Conservation (phyloP, 2,329 filamentous ascomycete species). For the Hypoxylon sp. region DNA sequence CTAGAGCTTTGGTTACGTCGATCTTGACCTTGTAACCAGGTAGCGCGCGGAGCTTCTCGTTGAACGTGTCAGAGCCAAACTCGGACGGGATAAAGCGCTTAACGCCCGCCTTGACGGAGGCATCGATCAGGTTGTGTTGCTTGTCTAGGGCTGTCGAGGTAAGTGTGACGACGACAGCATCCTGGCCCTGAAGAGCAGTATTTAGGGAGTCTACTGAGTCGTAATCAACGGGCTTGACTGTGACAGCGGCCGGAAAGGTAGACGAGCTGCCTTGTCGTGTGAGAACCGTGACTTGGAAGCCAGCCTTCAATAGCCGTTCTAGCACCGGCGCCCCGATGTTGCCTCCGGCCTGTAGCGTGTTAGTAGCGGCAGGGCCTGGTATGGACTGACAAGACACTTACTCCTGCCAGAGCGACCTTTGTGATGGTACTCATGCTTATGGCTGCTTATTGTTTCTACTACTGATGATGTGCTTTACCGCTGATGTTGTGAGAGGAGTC, state of each 20-base stretch:
- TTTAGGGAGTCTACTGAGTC: slow-evolving; percentile 57
- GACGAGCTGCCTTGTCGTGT: slow-evolving; percentile 55
- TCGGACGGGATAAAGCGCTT: slow-evolving; percentile 69
- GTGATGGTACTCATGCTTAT: slow-evolving; percentile 32
- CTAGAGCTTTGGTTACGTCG: slow-evolving; percentile 50
- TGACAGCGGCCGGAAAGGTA: slow-evolving; percentile 48
- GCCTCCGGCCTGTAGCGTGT: slow-evolving; percentile 33
- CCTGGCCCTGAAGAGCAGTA: slow-evolving; percentile 60
- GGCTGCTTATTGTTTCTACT: not conserved
- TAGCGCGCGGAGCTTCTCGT: slow-evolving; percentile 50
- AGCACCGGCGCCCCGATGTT: slow-evolving; percentile 52
- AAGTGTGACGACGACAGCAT: slow-evolving; percentile 64
- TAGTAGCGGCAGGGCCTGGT: not conserved
- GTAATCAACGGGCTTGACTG: slow-evolving; percentile 58
- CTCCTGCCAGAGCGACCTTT: slow-evolving; percentile 36
- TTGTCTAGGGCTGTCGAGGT: slow-evolving; percentile 31
- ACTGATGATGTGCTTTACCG: not conserved
- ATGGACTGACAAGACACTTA: slow-evolving; percentile 13
- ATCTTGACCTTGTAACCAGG: slow-evolving; percentile 62
- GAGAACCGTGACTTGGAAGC: slow-evolving; percentile 63
- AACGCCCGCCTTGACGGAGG: slow-evolving; percentile 64
- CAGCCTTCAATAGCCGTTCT: slow-evolving; percentile 48
- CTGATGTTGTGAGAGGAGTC: not conserved
- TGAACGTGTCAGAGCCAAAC: slow-evolving; percentile 54
- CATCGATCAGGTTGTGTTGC: slow-evolving; percentile 63